Percentiles rank a stretch among this genome's conserved stretches.
Conservation (phyloP, 2,329 filamentous ascomycete genomes). For the Mycocentrospora acerina region DNA sequence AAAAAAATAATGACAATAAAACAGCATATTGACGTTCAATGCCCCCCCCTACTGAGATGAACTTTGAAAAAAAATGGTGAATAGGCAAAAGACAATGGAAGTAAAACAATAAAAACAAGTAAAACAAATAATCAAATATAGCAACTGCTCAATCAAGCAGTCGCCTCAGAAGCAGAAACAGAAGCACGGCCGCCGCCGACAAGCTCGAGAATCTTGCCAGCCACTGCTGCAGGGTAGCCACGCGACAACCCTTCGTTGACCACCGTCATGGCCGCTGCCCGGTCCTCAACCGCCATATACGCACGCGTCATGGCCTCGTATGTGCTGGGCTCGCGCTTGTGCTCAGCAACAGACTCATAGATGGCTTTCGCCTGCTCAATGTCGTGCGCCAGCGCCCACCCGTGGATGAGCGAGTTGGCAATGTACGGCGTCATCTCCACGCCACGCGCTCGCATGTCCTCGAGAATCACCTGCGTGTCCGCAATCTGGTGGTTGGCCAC, state of each 20-base stretch:
- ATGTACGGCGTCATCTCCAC: conserved; percentile 96
- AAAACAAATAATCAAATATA: conserved; percentile 10
- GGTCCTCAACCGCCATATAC: conserved; percentile 80
- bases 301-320: conserved; percentile 98
- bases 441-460: conserved; percentile 70
- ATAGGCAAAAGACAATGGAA: too few relatives aligned
- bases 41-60: too few relatives aligned
- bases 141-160: conserved; percentile 5
- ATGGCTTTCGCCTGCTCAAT: conserved; percentile 76
- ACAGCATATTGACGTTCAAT: too few relatives aligned
- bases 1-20: too few relatives aligned
- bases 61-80: too few relatives aligned
- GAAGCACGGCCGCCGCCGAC: conserved; percentile 51
- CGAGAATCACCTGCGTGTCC: conserved; percentile 69
- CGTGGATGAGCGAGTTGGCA: conserved; percentile 95
- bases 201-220: conserved; percentile 90
- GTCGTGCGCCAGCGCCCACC: conserved; percentile 84
- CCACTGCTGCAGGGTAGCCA: conserved; percentile 88
- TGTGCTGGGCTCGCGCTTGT: conserved; percentile 90
- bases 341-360: conserved; percentile 74
- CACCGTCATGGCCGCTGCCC: conserved; percentile 71
- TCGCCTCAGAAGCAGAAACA: conserved; percentile 11
- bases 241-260: conserved; percentile 88
- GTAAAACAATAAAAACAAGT: neutral
- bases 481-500: conserved; percentile 88